Conservation (phyloP, 2,329 filamentous ascomycete species). For the Septoria petroselini region DNA sequence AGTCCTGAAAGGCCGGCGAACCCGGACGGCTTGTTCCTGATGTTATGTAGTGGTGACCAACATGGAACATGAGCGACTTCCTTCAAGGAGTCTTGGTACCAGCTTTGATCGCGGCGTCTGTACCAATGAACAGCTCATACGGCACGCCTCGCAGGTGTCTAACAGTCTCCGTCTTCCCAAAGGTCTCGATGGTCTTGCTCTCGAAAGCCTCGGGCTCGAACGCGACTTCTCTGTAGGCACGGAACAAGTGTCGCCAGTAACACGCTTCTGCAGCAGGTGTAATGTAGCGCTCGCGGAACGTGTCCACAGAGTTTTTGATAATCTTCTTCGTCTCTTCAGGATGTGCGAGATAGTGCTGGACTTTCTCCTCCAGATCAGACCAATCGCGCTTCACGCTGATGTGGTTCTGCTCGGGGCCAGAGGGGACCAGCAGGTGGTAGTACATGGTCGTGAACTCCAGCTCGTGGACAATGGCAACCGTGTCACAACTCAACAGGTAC, state of each 20-base stretch:
- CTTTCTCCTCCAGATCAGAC: constrained; percentile 39
- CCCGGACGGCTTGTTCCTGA: too few species aligned
- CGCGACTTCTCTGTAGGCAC: constrained; percentile 22
- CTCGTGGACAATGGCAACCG: constrained; percentile 22
- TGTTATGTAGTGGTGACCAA: too few species aligned
- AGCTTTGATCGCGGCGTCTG: too few species aligned
- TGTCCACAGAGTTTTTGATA: constrained; percentile 48
- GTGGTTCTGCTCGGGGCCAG: constrained; percentile 28
- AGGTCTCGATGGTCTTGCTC: neutral
- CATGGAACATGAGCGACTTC: too few species aligned
- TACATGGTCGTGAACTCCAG: constrained; percentile 19
- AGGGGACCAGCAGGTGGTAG: constrained; percentile 22
- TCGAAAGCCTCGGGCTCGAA: constrained; percentile 17
- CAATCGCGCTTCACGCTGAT: constrained; percentile 42
- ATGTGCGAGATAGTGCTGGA: constrained; percentile 44
- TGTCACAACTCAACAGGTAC: constrained; percentile 24
- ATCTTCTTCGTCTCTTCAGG: constrained; percentile 41
- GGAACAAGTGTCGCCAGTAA: constrained; percentile 20
- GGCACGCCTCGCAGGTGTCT: constrained; percentile 3
- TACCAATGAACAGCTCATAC: constrained; percentile 8
- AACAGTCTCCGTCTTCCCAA: constrained; percentile 2
- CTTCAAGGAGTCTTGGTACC: too few species aligned
- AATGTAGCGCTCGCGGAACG: constrained; percentile 53
- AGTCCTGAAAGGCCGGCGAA: too few species aligned
- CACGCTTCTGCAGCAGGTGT: constrained; percentile 31